Evolutionary conservation across 371 early-diverging fungal genomes (phyloP).

Genomic region (Zopfochytrium polystomum): DNA sequence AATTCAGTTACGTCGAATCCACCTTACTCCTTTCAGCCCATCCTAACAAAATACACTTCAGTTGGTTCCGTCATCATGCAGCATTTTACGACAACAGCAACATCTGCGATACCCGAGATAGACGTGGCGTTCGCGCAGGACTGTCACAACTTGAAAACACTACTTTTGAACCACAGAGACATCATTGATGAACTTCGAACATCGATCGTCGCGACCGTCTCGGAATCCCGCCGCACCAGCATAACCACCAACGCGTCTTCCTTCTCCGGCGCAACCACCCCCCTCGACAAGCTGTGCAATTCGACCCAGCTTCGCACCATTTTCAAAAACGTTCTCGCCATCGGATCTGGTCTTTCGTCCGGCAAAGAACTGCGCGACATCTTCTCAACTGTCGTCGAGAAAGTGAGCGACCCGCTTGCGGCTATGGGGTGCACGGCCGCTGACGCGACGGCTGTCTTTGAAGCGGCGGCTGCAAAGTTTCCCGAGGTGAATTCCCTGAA

Average conservation of each 20-base stretch:
- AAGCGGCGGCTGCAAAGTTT: slow-evolving; percentile 8
- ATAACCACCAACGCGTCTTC: background rate
- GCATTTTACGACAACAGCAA: slow-evolving; percentile 29
- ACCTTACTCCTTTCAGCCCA: background rate
- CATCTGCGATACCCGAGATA: slow-evolving; percentile 38
- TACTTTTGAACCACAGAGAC: slow-evolving; percentile 42
- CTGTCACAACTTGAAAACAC: slow-evolving; percentile 36
- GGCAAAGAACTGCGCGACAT: slow-evolving; percentile 57
- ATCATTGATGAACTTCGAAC: slow-evolving; percentile 38
- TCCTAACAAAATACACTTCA: slow-evolving; percentile 3
- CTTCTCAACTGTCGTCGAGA: slow-evolving; percentile 51
- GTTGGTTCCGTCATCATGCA: slow-evolving; percentile 40
- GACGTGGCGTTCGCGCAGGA: slow-evolving; percentile 48
- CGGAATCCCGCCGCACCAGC: slow-evolving; percentile 4
- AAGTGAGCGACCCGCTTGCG: slow-evolving; percentile 48
- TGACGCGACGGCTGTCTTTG: slow-evolving; percentile 28
- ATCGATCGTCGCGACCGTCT: slow-evolving; percentile 8
- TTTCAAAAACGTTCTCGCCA: slow-evolving; percentile 46
- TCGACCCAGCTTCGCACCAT: slow-evolving; percentile 25
- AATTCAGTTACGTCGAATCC: slow-evolving; percentile 39
- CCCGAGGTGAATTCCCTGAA: slow-evolving; percentile 14
- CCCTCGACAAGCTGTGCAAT: slow-evolving; percentile 7
- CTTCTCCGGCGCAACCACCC: slow-evolving; percentile 28
- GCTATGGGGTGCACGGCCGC: slow-evolving; percentile 18
- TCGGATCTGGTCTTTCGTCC: slow-evolving; percentile 50